A percentile compares a stretch with the other conserved stretches of the same genome.
These are phyloP conservation scores for Magnusiomyces tetraspermus DNA, from an alignment of 1,139 yeast species.

Conservation along the genomic window DNA sequence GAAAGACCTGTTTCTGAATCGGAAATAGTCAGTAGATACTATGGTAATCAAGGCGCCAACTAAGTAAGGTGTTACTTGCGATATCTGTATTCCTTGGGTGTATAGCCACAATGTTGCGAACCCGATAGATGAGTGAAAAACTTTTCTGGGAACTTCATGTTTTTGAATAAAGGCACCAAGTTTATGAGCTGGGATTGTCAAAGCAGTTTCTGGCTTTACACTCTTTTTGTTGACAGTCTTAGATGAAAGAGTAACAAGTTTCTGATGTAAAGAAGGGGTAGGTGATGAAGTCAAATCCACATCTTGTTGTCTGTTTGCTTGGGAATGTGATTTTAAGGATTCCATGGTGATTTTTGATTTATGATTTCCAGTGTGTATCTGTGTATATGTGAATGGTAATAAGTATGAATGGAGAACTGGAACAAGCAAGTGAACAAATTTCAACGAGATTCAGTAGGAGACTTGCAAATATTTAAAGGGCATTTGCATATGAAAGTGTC, in stretches of 20 bases:
- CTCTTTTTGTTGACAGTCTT: not conserved
- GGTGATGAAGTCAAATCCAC: not conserved
- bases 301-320: not conserved
- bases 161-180: slow-evolving; percentile 48
- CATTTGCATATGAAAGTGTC: no score
- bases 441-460: no score
- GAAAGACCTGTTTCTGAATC: slow-evolving; percentile 52
- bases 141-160: slow-evolving; percentile 83
- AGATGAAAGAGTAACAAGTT: not conserved
- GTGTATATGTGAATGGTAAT: no score
- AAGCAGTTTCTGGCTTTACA: not conserved
- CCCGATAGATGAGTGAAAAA: slow-evolving; percentile 82
- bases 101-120: slow-evolving; percentile 66
- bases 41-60: slow-evolving; percentile 45
- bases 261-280: not conserved
- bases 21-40: slow-evolving; percentile 54
- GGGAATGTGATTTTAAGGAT: not conserved
- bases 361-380: no score
- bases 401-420: no score
- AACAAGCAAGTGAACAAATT: no score
- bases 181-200: slow-evolving; percentile 29
- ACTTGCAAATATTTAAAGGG: no score
- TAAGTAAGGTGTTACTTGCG: slow-evolving; percentile 47
- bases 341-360: not conserved
- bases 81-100: slow-evolving; percentile 48